Evolutionary conservation across 1,284 basidiomycete species (phyloP).

Genomic region (Boletus mariae): DNA sequence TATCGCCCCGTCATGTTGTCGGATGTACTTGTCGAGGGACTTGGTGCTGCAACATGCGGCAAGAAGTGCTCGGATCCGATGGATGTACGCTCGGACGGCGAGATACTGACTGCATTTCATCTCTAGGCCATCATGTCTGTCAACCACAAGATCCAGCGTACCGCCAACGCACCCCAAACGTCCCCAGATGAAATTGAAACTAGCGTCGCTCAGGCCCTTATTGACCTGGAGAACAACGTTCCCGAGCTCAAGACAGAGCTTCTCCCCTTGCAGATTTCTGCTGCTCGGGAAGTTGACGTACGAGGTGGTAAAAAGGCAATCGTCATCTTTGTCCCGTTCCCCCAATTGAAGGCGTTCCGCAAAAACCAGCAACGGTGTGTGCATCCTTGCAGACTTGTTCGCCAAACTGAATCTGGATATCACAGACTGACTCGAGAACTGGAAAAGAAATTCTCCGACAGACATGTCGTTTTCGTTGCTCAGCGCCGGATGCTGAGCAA

Average conservation of each 20-base stretch:
- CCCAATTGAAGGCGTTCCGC: conserved; percentile 98
- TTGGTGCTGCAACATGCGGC: conserved; percentile 14
- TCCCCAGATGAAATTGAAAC: conserved; percentile 92
- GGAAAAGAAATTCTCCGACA: conserved; percentile 99
- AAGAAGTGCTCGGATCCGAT: conserved; percentile 43
- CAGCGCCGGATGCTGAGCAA: conserved; percentile 99
- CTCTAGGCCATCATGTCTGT: conserved; percentile 60
- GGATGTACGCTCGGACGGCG: conserved; percentile 38
- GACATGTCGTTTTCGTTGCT: conserved; percentile 97
- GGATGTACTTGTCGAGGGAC: conserved; percentile 8
- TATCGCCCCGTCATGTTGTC: conserved; percentile 7
- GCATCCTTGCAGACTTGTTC: background rate
- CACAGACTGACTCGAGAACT: conserved; percentile 93
- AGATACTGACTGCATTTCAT: conserved; percentile 41
- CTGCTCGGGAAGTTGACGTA: conserved; percentile 98
- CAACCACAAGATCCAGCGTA: conserved; percentile 89
- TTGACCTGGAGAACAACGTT: conserved; percentile 98
- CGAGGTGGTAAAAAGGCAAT: conserved; percentile 99
- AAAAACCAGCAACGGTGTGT: conserved; percentile 96
- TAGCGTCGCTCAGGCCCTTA: conserved; percentile 90
- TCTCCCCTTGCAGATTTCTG: conserved; percentile 93
- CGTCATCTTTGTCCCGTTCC: conserved; percentile 97
- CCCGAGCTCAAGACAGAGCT: conserved; percentile 98
- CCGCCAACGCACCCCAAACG: conserved; percentile 90
- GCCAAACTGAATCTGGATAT: conserved; percentile 6